Evolutionary conservation across 148 eudicot genomes (phyloP).

Genomic region (Fallopia convolvulus): DNA sequence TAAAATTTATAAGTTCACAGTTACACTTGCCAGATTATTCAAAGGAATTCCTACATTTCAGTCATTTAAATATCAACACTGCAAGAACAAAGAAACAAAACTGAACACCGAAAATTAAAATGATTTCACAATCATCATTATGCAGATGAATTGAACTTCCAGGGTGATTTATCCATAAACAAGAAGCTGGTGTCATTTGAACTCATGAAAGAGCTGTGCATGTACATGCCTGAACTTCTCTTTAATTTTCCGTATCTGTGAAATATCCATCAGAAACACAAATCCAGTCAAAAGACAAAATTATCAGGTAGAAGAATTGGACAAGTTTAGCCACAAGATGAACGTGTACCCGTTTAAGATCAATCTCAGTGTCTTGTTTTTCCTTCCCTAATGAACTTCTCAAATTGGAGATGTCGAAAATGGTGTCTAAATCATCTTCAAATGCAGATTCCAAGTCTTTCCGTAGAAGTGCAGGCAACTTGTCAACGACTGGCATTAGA

Average conservation of each 20-base stretch:
- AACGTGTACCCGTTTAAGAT: slow-evolving; percentile 56
- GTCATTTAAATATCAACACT: not conserved
- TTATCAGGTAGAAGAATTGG: not conserved
- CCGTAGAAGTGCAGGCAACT: slow-evolving; percentile 83
- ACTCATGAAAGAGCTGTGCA: slow-evolving; percentile 43
- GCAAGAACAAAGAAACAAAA: not conserved
- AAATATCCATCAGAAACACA: not conserved
- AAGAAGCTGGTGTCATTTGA: slow-evolving; percentile 17
- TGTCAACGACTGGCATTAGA: slow-evolving; percentile 93
- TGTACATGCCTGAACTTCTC: slow-evolving; percentile 81
- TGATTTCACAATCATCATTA: not conserved
- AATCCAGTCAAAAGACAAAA: not conserved
- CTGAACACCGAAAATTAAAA: not conserved
- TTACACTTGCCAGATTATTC: not conserved
- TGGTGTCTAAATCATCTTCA: slow-evolving; percentile 62
- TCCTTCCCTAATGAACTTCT: slow-evolving; percentile 57
- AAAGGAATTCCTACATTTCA: not conserved
- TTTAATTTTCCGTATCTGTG: slow-evolving; percentile 79
- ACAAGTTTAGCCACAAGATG: not conserved
- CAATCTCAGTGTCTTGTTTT: slow-evolving; percentile 71
- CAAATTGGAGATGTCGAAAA: slow-evolving; percentile 63
- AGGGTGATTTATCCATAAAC: not conserved
- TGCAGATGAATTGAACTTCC: not conserved
- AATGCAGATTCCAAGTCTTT: slow-evolving; percentile 77
- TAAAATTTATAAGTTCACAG: not conserved